Conservation (phyloP, 129 eudicot species). For the Helianthus annuus region DNA sequence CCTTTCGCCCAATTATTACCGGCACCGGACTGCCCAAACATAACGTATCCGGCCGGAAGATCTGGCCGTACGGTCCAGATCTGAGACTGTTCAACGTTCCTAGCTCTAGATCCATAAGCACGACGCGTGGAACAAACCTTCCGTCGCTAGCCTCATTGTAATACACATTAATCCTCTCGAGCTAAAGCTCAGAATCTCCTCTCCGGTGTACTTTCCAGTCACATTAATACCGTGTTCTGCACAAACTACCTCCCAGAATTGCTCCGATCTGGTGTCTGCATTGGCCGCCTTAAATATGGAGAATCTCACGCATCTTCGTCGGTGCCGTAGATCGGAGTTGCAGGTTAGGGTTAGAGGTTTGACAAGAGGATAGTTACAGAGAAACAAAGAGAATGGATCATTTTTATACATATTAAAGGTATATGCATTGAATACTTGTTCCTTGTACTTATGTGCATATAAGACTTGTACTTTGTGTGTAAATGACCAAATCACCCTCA, state of each 20-base stretch:
- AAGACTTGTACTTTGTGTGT: too few species aligned
- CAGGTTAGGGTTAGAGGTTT: constrained; percentile 8
- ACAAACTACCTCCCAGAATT: constrained; percentile 55
- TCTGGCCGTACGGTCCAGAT: constrained; percentile 50
- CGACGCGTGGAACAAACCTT: constrained; percentile 57
- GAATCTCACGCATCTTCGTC: constrained; percentile 45
- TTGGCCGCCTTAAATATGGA: constrained; percentile 58
- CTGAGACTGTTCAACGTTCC: constrained; percentile 58
- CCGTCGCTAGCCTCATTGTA: constrained; percentile 58
- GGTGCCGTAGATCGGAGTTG: constrained; percentile 5
- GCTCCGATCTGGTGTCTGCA: constrained; percentile 62
- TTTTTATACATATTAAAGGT: constrained; percentile 16
- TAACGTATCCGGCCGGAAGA: constrained; percentile 18
- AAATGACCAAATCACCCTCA: too few species aligned
- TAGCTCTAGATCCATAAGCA: constrained; percentile 59
- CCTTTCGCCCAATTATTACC: too few species aligned
- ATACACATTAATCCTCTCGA: constrained; percentile 53
- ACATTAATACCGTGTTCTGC: constrained; percentile 57
- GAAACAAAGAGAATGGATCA: background rate
- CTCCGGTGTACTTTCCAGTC: constrained; percentile 50
- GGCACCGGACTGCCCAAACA: too few species aligned
- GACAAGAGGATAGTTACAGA: background rate
- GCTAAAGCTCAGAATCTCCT: constrained; percentile 43
- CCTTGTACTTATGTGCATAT: too few species aligned
- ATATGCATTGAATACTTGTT: too few species aligned